Evolutionary conservation across 805 yeast genomes (phyloP).

Genomic region (Wickerhamiella azymoides): DNA sequence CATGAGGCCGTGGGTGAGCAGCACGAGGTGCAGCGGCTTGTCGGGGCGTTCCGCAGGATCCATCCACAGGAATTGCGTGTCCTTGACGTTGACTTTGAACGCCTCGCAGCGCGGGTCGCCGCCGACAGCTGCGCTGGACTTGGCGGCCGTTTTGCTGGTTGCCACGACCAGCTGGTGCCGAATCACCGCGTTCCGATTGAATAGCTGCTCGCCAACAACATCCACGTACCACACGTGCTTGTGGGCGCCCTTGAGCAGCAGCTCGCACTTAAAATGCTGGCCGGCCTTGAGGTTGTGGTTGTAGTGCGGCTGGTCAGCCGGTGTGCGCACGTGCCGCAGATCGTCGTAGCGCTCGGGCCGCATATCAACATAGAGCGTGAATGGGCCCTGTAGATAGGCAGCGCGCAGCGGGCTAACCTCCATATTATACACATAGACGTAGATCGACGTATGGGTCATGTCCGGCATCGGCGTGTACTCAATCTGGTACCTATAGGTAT

Average conservation of each 20-base stretch:
- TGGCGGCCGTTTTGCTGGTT: constrained; percentile 18
- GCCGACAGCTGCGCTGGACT: constrained; percentile 8
- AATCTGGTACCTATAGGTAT: constrained; percentile 40
- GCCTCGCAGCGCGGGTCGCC: constrained; percentile 4
- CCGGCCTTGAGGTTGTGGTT: constrained; percentile 55
- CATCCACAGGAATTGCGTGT: constrained; percentile 66
- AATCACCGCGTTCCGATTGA: constrained; percentile 54
- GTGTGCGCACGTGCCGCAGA: constrained; percentile 21
- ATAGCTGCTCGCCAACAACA: constrained; percentile 64
- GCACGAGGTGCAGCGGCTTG: constrained; percentile 64
- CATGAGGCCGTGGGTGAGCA: constrained; percentile 84
- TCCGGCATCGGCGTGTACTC: constrained; percentile 33
- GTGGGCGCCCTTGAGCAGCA: constrained; percentile 32
- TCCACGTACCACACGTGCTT: constrained; percentile 67
- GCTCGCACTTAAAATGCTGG: constrained; percentile 44
- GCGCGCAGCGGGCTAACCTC: constrained; percentile 68
- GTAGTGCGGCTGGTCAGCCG: constrained; percentile 29
- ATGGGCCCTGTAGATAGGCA: constrained; percentile 82
- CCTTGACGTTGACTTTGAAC: constrained; percentile 28
- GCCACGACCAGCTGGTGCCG: constrained; percentile 49
- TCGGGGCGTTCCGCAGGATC: constrained; percentile 37
- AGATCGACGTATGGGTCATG: constrained; percentile 15
- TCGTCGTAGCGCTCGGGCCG: constrained; percentile 47
- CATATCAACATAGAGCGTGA: constrained; percentile 69
- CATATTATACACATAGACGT: constrained; percentile 44